phyloP scores from a whole-genome alignment of 495 filamentous ascomycete genomes.

The Penicillium pancosmium region DNA sequence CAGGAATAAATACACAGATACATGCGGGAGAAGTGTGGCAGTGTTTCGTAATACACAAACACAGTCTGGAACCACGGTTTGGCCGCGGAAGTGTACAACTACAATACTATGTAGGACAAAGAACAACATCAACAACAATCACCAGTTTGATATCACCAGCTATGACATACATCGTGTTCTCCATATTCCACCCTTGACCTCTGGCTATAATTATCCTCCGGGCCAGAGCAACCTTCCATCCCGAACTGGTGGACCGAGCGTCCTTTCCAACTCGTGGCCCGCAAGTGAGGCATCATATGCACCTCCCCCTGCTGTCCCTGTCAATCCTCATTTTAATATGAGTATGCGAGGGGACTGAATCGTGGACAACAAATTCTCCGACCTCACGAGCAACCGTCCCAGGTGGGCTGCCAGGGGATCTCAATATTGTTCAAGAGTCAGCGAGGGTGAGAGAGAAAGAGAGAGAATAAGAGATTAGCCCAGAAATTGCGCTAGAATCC shows the following conservation, averaged over 20 bases:
- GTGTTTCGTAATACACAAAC: neutral
- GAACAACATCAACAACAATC: neutral
- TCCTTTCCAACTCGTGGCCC: slow-evolving; percentile 10
- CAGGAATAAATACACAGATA: neutral
- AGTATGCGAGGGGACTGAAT: slow-evolving; percentile 24
- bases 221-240: slow-evolving; percentile 1
- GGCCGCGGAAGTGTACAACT: too few species aligned
- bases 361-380: slow-evolving; percentile 31
- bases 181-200: neutral
- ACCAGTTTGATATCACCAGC: neutral
- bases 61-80: too few species aligned
- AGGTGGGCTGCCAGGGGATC: slow-evolving; percentile 11
- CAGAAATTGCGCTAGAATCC: slow-evolving; percentile 6
- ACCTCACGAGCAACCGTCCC: slow-evolving; percentile 15
- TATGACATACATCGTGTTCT: neutral
- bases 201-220: neutral
- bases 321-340: slow-evolving; percentile 22
- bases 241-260: slow-evolving; percentile 31
- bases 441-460: slow-evolving; percentile 8
- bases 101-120: neutral
- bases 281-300: slow-evolving; percentile 22
- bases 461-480: neutral
- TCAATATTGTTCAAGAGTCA: slow-evolving; percentile 11
- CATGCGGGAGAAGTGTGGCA: neutral
- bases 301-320: slow-evolving; percentile 15